phyloP scores from a whole-genome alignment of 2,329 filamentous ascomycete genomes.

The Aspergillus carbonarius region DNA sequence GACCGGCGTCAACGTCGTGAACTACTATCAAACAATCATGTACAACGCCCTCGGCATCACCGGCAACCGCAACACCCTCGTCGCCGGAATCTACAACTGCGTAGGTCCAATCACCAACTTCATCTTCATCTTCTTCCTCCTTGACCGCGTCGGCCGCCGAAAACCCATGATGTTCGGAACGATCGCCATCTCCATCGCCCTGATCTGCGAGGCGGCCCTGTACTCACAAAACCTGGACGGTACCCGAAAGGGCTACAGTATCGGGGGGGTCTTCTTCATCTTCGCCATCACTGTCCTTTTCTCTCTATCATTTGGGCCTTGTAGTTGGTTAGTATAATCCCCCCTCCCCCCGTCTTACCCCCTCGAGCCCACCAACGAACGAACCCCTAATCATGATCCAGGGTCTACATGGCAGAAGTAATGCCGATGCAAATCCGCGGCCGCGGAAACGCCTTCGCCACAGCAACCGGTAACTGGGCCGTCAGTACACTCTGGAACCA shows the following conservation, averaged over 20 bases:
- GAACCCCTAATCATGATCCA: conserved; percentile 26
- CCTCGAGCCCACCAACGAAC: conserved; percentile 19
- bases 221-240: conserved; percentile 53
- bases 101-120: conserved; percentile 48
- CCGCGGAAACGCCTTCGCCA: conserved; percentile 58
- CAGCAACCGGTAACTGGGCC: conserved; percentile 59
- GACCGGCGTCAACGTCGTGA: conserved; percentile 44
- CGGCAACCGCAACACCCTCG: conserved; percentile 53
- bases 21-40: conserved; percentile 44
- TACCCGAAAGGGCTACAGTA: conserved; percentile 49
- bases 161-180: conserved; percentile 57
- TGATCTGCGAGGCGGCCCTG: conserved; percentile 61
- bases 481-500: conserved; percentile 61
- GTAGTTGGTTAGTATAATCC: conserved; percentile 25
- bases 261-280: conserved; percentile 65
- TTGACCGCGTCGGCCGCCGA: conserved; percentile 54
- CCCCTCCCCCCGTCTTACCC: no score
- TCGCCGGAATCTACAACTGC: conserved; percentile 62
- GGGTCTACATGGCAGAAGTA: conserved; percentile 67
- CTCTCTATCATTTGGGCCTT: conserved; percentile 58
- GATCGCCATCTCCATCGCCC: conserved; percentile 54
- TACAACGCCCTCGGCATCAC: conserved; percentile 54
- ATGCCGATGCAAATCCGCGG: conserved; percentile 66
- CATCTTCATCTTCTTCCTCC: conserved; percentile 56
- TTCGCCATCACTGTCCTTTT: conserved; percentile 63